phyloP scores from a whole-genome alignment of 495 filamentous ascomycete species.

The Physcia stellaris region DNA sequence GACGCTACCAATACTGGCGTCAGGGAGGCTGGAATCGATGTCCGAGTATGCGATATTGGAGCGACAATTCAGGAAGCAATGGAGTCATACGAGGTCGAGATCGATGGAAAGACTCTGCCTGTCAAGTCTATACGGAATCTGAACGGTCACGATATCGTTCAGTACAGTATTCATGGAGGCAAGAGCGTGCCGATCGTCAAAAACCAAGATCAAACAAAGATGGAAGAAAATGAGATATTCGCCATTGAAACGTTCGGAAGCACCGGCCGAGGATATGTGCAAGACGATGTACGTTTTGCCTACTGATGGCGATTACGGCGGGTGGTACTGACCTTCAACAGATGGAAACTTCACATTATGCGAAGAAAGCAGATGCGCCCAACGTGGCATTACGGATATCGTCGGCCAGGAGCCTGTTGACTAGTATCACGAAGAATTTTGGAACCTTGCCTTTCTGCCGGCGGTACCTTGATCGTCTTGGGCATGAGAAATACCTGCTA shows the following conservation, averaged over 20 bases:
- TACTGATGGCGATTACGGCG: not conserved
- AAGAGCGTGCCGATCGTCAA: slow-evolving; percentile 52
- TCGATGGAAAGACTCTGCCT: slow-evolving; percentile 39
- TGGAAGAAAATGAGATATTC: slow-evolving; percentile 54
- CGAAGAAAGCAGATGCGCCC: slow-evolving; percentile 36
- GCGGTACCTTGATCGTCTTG: slow-evolving; percentile 49
- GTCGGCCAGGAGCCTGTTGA: slow-evolving; percentile 42
- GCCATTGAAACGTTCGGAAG: slow-evolving; percentile 54
- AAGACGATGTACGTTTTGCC: slow-evolving; percentile 26
- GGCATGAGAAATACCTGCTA: slow-evolving; percentile 44
- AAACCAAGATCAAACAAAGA: slow-evolving; percentile 42
- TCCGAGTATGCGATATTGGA: slow-evolving; percentile 45
- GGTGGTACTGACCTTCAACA: slow-evolving; percentile 17
- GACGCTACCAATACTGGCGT: slow-evolving; percentile 52
- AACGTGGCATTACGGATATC: slow-evolving; percentile 36
- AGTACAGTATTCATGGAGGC: slow-evolving; percentile 45
- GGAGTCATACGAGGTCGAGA: slow-evolving; percentile 52
- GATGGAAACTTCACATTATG: slow-evolving; percentile 41
- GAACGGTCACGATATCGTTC: slow-evolving; percentile 46
- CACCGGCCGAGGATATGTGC: slow-evolving; percentile 37
- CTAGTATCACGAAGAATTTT: slow-evolving; percentile 51
- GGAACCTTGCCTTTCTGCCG: slow-evolving; percentile 48
- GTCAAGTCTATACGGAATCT: slow-evolving; percentile 45
- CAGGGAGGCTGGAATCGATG: slow-evolving; percentile 47
- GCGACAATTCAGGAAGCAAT: slow-evolving; percentile 52